Percentiles rank a stretch among this genome's conserved stretches.
These are phyloP conservation scores for Theileria sp. DNA, from an alignment of 169 alveolate genomes.

Conservation along the genomic window DNA sequence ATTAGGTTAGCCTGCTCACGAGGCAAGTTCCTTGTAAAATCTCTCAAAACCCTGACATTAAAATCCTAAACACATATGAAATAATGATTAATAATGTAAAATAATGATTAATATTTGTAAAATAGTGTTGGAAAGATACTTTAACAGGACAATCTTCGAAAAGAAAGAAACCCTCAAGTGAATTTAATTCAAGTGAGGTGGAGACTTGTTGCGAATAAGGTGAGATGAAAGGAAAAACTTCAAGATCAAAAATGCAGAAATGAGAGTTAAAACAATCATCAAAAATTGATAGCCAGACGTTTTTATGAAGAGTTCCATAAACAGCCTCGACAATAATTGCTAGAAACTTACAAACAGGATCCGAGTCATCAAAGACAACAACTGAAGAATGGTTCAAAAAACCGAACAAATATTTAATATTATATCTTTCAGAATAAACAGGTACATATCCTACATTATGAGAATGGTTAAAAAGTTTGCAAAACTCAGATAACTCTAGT, in stretches of 20 bases:
- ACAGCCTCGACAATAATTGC: not conserved
- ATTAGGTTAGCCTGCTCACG: not conserved
- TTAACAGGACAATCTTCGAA: not conserved
- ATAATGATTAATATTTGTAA: no score
- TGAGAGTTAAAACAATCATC: conserved; percentile 46
- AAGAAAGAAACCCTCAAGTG: conserved; percentile 47
- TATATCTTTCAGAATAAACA: not conserved
- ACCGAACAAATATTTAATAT: conserved; percentile 25
- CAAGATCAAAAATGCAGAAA: conserved; percentile 40
- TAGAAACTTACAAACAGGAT: not conserved
- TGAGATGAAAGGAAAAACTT: conserved; percentile 27
- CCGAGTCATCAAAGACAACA: not conserved
- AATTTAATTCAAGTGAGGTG: conserved; percentile 28
- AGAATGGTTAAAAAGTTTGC: not conserved
- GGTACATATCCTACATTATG: not conserved
- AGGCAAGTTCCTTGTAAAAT: not conserved
- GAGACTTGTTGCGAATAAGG: conserved; percentile 8
- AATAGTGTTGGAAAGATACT: not conserved
- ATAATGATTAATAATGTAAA: no score
- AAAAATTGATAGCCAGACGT: conserved; percentile 41
- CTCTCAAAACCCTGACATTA: not conserved
- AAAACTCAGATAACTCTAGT: not conserved
- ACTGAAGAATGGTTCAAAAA: conserved; percentile 47
- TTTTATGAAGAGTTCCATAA: not conserved
- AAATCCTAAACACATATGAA: not conserved